Base-by-base conservation (phyloP, 2,329 filamentous ascomycete species). In the Colletotrichum trifolii region DNA sequence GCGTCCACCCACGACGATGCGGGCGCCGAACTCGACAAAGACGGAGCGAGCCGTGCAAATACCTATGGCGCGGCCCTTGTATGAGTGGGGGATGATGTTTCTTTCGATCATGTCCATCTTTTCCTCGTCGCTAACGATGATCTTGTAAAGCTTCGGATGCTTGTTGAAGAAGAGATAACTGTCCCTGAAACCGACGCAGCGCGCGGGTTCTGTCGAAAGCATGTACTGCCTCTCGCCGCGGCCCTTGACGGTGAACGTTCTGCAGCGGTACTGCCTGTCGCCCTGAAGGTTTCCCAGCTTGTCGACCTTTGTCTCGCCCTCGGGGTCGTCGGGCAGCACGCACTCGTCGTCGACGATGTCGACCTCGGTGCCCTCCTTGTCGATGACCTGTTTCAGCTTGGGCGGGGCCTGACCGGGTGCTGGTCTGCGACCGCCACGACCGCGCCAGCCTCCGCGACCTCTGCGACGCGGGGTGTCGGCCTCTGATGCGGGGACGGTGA, bases 151-250 rank as follows among this genome's bases (percentile, higher is more conserved):
- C 73, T 94, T 90, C 75, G 92, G 92, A 79, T 99, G 96, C 80
- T 98, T 99, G 69, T 96, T 96, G 83, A 99, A 99, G 85, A 99
- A 97, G 34, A 99, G 87, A 75, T 99, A 99, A 69, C 94, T 97
- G 83, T 99, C 96, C 70, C 96, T 87, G 84, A 99, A 99, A 13
- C 96, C 96, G 60, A 97, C 94, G 73, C 96, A 98, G 69, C 96
- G 91, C 33, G 96, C 96, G 6, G 96, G 96, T 75, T 99, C 96
- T 5, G 96, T 99, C 3, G 96, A 98, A 78, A 99, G 81, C 96
- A 99, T 99, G 87, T 99, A 99, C 10, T 97, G 88, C 60, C 94
- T 85, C 54, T 95, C 87, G 42, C 91, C 94, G 69, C 94, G 89
- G 59, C 93, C 94, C 15, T 89, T 85, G 69, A 99, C 91, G 8